Base-by-base conservation (phyloP, 2,329 filamentous ascomycete genomes). In the Curvularia verruculosa region DNA sequence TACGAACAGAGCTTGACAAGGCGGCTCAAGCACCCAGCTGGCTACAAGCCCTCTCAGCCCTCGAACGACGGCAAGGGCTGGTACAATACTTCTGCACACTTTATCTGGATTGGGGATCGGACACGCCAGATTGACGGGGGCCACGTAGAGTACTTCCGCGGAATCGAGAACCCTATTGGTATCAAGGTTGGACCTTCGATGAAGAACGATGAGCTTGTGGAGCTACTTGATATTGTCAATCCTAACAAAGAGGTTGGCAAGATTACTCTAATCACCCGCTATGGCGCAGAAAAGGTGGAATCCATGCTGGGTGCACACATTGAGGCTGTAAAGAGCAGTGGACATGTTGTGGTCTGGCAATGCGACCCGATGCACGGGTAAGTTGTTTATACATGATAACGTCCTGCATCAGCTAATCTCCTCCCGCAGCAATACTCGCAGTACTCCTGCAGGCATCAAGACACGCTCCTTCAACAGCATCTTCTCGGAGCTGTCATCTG, bases 281-380 rank as follows among this genome's bases (percentile, higher is more conserved):
- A 98, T 79, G 95, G 95, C 58, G 90, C 91, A 15, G 80, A 81
- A 40, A 90, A 90, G 66, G 91, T 99, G 40, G 82, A 86, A 48
- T 78, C 84, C 5, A 85, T 96, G 61, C 85, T 99, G 0, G 91
- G 92, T 0, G 83, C 81, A 8, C 95, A 98, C 77, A 98, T 99
- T 74, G 87, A 89, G 65, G 92, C 91, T 36, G 94, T 99, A 24
- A 89, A 95, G 75, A 83, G 83, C 67, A 93, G 90, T 55, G 92
- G 84, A 0, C 87, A 89, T 71, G 69, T 83, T 21, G 92, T 96
- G 3, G 91, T 97, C 67, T 98, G 94, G 94, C 95, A 98, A 80
- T 98, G 94, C 79, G 95, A 99, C 78, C 95, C 95, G 21, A 99
- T 99, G 95, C 95, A 99, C 79, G 95, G 95, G 78, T 78, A 67